Conservation (phyloP, 2,329 filamentous ascomycete species). For the Chaetothyriales sp. region DNA sequence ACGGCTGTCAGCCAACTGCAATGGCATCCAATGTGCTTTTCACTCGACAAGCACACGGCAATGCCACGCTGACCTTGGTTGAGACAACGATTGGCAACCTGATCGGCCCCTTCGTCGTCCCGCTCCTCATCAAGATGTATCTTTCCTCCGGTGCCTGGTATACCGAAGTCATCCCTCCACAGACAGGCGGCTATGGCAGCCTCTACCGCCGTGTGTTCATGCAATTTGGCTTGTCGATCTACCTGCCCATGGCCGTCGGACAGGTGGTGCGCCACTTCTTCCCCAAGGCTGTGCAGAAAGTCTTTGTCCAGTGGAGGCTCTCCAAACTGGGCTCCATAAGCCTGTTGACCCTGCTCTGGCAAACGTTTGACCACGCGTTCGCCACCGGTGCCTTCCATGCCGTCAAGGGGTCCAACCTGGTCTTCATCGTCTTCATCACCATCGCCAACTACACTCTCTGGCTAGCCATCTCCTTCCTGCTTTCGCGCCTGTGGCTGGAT, state of each 20-base stretch:
- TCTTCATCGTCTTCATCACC: conserved; percentile 54
- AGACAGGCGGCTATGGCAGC: conserved; percentile 37
- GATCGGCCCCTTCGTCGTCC: conserved; percentile 51
- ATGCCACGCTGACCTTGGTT: conserved; percentile 49
- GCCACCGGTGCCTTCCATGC: conserved; percentile 45
- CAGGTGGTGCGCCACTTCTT: conserved; percentile 45
- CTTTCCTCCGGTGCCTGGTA: conserved; percentile 39
- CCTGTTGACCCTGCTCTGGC: conserved; percentile 43
- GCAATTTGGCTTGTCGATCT: conserved; percentile 52
- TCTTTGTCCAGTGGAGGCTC: conserved; percentile 35
- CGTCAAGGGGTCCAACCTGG: conserved; percentile 44
- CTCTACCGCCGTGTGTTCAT: conserved; percentile 54
- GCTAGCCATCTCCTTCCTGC: conserved; percentile 44
- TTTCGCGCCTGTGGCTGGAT: conserved; percentile 39
- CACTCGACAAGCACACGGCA: conserved; percentile 53
- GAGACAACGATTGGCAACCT: conserved; percentile 58
- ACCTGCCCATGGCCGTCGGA: conserved; percentile 48
- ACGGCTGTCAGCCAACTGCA: conserved; percentile 55
- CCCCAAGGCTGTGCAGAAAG: conserved; percentile 37
- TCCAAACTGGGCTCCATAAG: conserved; percentile 31
- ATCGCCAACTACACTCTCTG: conserved; percentile 49
- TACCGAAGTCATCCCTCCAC: conserved; percentile 40
- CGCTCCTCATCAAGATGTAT: conserved; percentile 48
- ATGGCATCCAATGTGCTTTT: conserved; percentile 61
- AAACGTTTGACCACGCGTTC: conserved; percentile 52